These are phyloP conservation scores for Solanum ossicruentum DNA, from an alignment of 257 asterid genomes.

Conservation along the genomic window DNA sequence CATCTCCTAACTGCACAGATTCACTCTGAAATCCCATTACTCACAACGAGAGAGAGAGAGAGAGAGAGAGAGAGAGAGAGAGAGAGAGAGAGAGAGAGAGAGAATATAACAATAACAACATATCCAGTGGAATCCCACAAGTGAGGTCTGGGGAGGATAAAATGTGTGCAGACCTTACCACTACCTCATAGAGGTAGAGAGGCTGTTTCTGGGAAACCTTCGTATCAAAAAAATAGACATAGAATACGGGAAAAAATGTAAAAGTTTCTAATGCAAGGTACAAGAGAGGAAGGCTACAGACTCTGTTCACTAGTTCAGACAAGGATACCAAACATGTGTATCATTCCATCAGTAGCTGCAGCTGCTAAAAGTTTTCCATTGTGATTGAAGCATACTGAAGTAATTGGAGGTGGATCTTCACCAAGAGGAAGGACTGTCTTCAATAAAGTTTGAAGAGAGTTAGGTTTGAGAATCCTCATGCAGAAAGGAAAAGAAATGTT, in stretches of 20 bases:
- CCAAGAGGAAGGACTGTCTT: slow-evolving; percentile 99
- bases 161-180: too few relatives aligned
- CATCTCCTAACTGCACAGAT: background rate
- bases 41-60: background rate
- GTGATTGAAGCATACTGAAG: slow-evolving; percentile 89
- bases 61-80: too few relatives aligned
- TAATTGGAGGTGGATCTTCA: slow-evolving; percentile 92
- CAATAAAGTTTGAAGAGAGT: slow-evolving; percentile 39
- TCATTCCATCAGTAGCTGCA: slow-evolving; percentile 94
- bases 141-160: too few relatives aligned
- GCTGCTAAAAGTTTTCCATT: slow-evolving; percentile 99
- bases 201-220: too few relatives aligned
- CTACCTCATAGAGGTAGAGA: too few relatives aligned
- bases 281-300: background rate
- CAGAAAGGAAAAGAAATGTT: slow-evolving; percentile 2
- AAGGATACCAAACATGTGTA: slow-evolving; percentile 99
- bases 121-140: too few relatives aligned
- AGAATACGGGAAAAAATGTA: background rate
- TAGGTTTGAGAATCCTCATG: slow-evolving; percentile 19
- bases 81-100: too few relatives aligned
- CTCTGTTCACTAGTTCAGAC: background rate
- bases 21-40: background rate
- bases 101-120: too few relatives aligned
- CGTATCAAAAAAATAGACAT: background rate
- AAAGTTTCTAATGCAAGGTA: background rate